These are phyloP conservation scores for Pachyrhizus erosus DNA, from an alignment of 306 rosid species.

Conservation along the genomic window DNA sequence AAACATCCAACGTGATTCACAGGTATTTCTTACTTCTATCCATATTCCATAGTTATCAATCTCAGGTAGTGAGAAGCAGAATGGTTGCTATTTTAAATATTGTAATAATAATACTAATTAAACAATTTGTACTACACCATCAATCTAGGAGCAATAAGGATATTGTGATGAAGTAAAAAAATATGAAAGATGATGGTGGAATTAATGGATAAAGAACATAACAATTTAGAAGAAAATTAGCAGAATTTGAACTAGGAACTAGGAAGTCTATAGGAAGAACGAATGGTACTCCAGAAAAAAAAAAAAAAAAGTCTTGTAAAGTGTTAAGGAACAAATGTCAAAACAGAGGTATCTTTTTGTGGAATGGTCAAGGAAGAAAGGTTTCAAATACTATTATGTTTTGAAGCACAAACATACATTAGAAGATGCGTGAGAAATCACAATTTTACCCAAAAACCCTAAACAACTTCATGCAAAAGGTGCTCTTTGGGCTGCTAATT, in stretches of 20 bases:
- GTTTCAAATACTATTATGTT: not conserved
- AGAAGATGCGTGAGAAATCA: not conserved
- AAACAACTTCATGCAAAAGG: not conserved
- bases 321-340: not conserved
- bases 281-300: not conserved
- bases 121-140: not conserved
- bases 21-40: conserved; percentile 57
- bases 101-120: not conserved
- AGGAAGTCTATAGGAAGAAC: not conserved
- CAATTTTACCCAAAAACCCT: not conserved
- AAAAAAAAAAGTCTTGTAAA: not conserved
- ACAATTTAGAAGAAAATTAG: not conserved
- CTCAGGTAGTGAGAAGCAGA: not conserved
- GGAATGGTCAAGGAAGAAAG: not conserved
- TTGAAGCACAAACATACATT: not conserved
- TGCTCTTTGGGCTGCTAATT: no score
- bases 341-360: not conserved
- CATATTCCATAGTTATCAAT: not conserved
- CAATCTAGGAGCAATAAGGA: not conserved
- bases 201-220: not conserved
- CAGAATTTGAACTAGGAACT: not conserved
- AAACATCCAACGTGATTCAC: conserved; percentile 93
- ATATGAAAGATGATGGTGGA: not conserved
- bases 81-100: not conserved
- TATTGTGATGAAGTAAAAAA: not conserved